These are phyloP conservation scores for Deinandra increscens DNA, from an alignment of 129 eudicot species.

Conservation along the genomic window DNA sequence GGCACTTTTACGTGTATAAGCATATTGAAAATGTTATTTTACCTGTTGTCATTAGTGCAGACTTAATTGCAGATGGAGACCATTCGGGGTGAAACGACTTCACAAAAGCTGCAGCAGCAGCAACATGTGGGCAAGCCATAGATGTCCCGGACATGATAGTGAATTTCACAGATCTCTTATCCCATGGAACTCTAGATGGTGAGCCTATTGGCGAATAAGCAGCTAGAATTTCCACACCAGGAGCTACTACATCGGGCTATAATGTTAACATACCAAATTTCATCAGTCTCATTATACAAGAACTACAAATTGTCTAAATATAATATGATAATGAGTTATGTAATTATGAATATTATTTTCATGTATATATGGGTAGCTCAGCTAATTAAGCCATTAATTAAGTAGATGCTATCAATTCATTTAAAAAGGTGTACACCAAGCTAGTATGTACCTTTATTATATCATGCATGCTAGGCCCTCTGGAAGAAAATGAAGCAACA, in stretches of 20 bases:
- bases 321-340: no score
- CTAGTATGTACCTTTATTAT: slow-evolving; percentile 33
- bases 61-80: slow-evolving; percentile 42
- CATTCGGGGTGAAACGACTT: slow-evolving; percentile 33
- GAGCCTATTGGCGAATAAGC: slow-evolving; percentile 22
- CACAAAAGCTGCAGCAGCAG: slow-evolving; percentile 32
- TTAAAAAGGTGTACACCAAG: no score
- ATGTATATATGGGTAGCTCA: no score
- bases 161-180: slow-evolving; percentile 14
- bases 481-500: slow-evolving; percentile 44
- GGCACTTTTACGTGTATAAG: no score
- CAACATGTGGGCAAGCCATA: slow-evolving; percentile 37
- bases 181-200: neutral
- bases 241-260: slow-evolving; percentile 41
- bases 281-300: no score
- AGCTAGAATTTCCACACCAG: slow-evolving; percentile 31
- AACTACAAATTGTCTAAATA: no score
- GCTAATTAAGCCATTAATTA: no score
- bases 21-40: neutral
- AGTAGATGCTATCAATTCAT: no score
- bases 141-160: slow-evolving; percentile 32
- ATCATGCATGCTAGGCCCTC: slow-evolving; percentile 38
- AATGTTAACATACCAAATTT: neutral
- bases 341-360: no score
- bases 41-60: slow-evolving; percentile 41